phyloP scores from a whole-genome alignment of 768 basidiomycete genomes.

The Hysterangium stoloniferum region DNA sequence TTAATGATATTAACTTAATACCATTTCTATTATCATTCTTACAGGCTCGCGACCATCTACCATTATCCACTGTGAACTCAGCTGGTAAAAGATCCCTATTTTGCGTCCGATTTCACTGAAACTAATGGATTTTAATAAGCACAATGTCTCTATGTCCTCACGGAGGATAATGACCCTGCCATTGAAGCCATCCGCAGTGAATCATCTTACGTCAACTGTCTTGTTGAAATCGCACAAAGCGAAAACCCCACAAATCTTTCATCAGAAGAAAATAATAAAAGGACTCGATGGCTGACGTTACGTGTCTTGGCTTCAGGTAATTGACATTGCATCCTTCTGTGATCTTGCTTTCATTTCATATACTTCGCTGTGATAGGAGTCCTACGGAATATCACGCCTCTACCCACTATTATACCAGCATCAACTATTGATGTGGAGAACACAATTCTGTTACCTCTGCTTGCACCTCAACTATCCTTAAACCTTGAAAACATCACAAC shows the following conservation, averaged over 20 bases:
- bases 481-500: conserved; percentile 15
- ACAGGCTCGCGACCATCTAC: conserved; percentile 57
- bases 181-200: conserved; percentile 57
- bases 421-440: conserved; percentile 63
- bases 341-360: background rate
- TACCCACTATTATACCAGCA: conserved; percentile 57
- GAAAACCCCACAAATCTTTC: conserved; percentile 17
- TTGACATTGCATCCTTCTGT: background rate
- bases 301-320: conserved; percentile 65
- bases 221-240: conserved; percentile 52
- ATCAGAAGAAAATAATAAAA: conserved; percentile 30
- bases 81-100: conserved; percentile 73
- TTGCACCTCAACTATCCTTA: conserved; percentile 58
- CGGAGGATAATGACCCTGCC: conserved; percentile 81
- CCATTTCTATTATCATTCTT: conserved; percentile 92
- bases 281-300: conserved; percentile 41
- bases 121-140: conserved; percentile 36
- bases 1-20: conserved; percentile 70
- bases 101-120: background rate
- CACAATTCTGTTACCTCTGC: conserved; percentile 62
- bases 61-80: conserved; percentile 63
- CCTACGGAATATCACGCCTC: conserved; percentile 65
- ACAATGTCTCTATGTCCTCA: conserved; percentile 87
- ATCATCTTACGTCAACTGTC: conserved; percentile 52
- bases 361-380: conserved; percentile 43